Evolutionary conservation across 1,284 basidiomycete species (phyloP), one percentile per base, ranked within the genome.

Genomic region (Ustilago loliicola): DNA sequence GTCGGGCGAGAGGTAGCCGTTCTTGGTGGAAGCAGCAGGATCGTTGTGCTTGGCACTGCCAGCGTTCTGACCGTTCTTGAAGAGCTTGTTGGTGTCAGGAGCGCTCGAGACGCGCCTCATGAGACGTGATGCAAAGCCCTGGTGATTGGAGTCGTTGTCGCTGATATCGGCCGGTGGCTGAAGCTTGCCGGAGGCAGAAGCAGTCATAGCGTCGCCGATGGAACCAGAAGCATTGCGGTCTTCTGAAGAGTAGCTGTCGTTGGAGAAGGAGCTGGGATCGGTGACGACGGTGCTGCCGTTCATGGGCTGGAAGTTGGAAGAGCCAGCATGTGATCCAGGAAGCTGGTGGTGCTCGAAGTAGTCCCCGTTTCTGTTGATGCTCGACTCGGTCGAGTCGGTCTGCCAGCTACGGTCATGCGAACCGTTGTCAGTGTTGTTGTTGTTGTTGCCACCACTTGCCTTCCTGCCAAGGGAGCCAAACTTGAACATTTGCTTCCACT

Each of bases 41-140:
- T 72, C 71, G 51, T 29, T 61, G 21, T 32, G 42, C 47, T 70
- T 66, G 29, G 57, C 65, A 13, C 61, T 50, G 7, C 48, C 64
- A 21, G 42, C 42, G 23, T 65, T 60, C 34, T 72, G 70, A 30
- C 61, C 71, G 54, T 81, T 80, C 54, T 90, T 88, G 86, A 96
- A 95, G 23, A 98, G 89, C 48, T 92, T 93, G 87, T 98, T 99
- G 54, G 95, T 92, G 86, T 98, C 98, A 1, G 96, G 96, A 1
- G 96, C 96, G 25, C 95, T 97, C 1, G 96, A 95, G 51, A 98
- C 96, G 45, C 96, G 91, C 57, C 96, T 92, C 45, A 99, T 70
- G 34, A 78, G 76, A 34, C 76, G 71, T 8, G 71, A 71, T 13
- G 76, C 67, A 27, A 74, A 72, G n/a, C 70, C 60, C n/a, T 67